phyloP scores from a whole-genome alignment of 2,329 filamentous ascomycete species.

The Phyllosticta citrichinensis region DNA sequence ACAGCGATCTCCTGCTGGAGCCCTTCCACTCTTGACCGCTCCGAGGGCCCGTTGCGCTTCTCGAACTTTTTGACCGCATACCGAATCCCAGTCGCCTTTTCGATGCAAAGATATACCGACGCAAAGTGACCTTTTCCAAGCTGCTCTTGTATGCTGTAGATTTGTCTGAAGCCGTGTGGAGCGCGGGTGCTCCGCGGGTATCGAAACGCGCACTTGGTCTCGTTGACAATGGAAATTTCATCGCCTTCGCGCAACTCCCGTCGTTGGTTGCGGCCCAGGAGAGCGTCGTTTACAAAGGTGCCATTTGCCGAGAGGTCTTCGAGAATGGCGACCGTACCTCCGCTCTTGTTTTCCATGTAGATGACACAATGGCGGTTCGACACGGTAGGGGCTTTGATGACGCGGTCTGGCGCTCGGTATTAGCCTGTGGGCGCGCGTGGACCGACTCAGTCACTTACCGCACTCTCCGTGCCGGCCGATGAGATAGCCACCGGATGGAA shows the following conservation, averaged over 20 bases:
- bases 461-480: slow-evolving; percentile 92
- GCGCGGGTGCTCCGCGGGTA: slow-evolving; percentile 49
- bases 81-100: slow-evolving; percentile 69
- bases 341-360: slow-evolving; percentile 51
- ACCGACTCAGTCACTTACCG: slow-evolving; percentile 46
- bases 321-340: slow-evolving; percentile 58
- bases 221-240: slow-evolving; percentile 77
- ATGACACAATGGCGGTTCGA: slow-evolving; percentile 76
- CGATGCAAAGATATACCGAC: slow-evolving; percentile 81
- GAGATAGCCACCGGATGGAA: slow-evolving; percentile 72
- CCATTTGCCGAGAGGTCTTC: slow-evolving; percentile 95
- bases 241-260: slow-evolving; percentile 83
- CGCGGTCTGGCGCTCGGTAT: slow-evolving; percentile 43
- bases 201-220: slow-evolving; percentile 81
- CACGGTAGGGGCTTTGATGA: slow-evolving; percentile 64
- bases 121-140: slow-evolving; percentile 94
- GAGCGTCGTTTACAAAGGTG: slow-evolving; percentile 86
- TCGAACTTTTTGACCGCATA: slow-evolving; percentile 95
- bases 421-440: not conserved
- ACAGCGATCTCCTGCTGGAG: slow-evolving; percentile 94
- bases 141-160: slow-evolving; percentile 75
- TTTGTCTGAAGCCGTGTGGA: slow-evolving; percentile 70
- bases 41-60: slow-evolving; percentile 70
- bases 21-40: slow-evolving; percentile 72
- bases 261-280: slow-evolving; percentile 85